A percentile compares a stretch with the other conserved stretches of the same genome.
phyloP scores from a whole-genome alignment of 495 filamentous ascomycete species.

The Evansstolkia leycettana region DNA sequence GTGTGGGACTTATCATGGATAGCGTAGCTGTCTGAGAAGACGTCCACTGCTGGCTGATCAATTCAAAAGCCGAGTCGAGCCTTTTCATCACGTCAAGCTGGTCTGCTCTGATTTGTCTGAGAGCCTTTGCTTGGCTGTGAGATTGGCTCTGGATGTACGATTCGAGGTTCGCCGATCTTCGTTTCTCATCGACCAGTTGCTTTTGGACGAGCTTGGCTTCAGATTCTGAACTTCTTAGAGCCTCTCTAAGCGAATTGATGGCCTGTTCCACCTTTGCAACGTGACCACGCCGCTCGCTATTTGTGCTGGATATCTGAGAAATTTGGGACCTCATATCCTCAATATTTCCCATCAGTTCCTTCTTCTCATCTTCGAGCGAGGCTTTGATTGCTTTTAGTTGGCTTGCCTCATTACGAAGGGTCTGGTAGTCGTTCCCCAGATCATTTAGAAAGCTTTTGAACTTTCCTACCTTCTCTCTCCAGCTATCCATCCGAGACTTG shows the following conservation, averaged over 20 bases:
- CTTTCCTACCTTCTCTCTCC: constrained; percentile 20
- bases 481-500: constrained; percentile 14
- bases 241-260: constrained; percentile 10
- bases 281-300: constrained; percentile 7
- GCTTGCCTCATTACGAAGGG: constrained; percentile 15
- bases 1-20: constrained; percentile 2
- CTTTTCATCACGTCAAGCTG: constrained; percentile 14
- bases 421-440: constrained; percentile 20
- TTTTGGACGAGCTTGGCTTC: constrained; percentile 4
- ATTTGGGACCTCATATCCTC: constrained; percentile 12
- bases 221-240: constrained; percentile 10
- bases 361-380: constrained; percentile 15
- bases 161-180: constrained; percentile 14
- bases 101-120: constrained; percentile 13
- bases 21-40: constrained; percentile 7
- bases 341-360: constrained; percentile 12
- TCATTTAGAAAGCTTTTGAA: constrained; percentile 25
- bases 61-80: constrained; percentile 8
- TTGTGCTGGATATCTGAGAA: constrained; percentile 5
- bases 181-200: constrained; percentile 20
- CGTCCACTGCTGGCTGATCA: constrained; percentile 3
- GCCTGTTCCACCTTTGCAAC: constrained; percentile 6
- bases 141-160: constrained; percentile 21
- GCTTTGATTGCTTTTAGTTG: constrained; percentile 10
- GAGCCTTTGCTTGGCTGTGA: constrained; percentile 12